Conservation (phyloP, 176 grass and related monocot species). For the Aegilops tauschii region DNA sequence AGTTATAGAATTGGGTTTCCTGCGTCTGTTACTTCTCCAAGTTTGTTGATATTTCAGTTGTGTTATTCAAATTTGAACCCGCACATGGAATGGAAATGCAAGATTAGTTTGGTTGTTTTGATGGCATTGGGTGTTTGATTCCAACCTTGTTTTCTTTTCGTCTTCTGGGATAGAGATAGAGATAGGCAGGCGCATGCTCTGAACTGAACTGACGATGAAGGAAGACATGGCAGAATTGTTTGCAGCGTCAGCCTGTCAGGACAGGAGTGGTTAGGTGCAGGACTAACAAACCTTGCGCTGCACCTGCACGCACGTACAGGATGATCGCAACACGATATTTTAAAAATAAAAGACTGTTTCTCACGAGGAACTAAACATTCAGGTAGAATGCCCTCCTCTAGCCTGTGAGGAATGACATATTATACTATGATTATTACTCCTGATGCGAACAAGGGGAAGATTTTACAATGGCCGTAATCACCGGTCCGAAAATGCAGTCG, state of each 20-base stretch:
- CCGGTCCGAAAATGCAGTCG: neutral
- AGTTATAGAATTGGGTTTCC: too few species aligned
- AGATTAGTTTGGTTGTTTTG: neutral
- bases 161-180: neutral
- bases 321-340: neutral
- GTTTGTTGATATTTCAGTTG: neutral
- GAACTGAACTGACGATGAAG: neutral
- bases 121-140: neutral
- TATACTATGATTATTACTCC: too few species aligned
- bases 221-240: neutral
- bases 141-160: neutral
- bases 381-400: too few species aligned
- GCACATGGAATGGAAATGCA: neutral
- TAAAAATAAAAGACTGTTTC: neutral
- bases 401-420: too few species aligned
- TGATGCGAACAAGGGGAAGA: too few species aligned
- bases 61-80: neutral
- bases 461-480: neutral
- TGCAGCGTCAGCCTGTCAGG: conserved; percentile 2
- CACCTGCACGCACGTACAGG: neutral
- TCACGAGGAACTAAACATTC: too few species aligned
- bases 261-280: neutral
- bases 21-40: neutral
- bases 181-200: neutral
- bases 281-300: neutral